Evolutionary conservation across 1,139 yeast genomes (phyloP).

Genomic region (Candida pseudoviswanathii): DNA sequence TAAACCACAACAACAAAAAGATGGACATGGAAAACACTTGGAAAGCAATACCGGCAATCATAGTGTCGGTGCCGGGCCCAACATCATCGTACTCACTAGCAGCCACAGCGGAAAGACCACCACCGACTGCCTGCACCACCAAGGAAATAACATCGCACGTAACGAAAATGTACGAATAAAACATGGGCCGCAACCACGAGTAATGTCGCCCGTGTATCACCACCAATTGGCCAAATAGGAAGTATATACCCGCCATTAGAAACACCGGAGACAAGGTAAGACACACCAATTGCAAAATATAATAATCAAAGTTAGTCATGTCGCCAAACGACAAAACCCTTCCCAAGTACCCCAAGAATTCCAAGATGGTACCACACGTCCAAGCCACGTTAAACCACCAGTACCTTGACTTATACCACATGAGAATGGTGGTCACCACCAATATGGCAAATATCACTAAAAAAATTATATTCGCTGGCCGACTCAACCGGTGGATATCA

Average conservation of each 20-base stretch:
- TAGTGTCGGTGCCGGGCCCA: constrained; percentile 63
- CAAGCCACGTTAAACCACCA: constrained; percentile 34
- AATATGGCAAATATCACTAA: constrained; percentile 28
- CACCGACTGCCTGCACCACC: constrained; percentile 77
- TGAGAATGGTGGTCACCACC: constrained; percentile 22
- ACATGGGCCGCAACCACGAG: constrained; percentile 69
- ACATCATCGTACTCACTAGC: constrained; percentile 37
- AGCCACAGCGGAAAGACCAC: constrained; percentile 69
- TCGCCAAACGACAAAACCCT: constrained; percentile 51
- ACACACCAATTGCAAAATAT: constrained; percentile 64
- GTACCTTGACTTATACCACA: constrained; percentile 27
- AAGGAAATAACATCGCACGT: constrained; percentile 67
- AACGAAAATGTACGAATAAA: constrained; percentile 69
- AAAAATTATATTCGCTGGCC: constrained; percentile 30
- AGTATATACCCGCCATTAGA: constrained; percentile 84
- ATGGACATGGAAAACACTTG: constrained; percentile 76
- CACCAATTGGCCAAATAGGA: constrained; percentile 67
- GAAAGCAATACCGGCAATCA: constrained; percentile 80
- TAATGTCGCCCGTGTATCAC: constrained; percentile 65
- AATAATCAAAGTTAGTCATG: constrained; percentile 44
- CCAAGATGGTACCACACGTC: constrained; percentile 30
- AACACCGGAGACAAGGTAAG: constrained; percentile 85
- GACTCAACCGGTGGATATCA: constrained; percentile 30
- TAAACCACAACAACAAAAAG: constrained; percentile 58
- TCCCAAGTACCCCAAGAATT: constrained; percentile 69